Percentiles rank a stretch among this genome's conserved stretches.
phyloP scores from a whole-genome alignment of 192 early-diverging fungal genomes.

The Helicostylum pulchrum region DNA sequence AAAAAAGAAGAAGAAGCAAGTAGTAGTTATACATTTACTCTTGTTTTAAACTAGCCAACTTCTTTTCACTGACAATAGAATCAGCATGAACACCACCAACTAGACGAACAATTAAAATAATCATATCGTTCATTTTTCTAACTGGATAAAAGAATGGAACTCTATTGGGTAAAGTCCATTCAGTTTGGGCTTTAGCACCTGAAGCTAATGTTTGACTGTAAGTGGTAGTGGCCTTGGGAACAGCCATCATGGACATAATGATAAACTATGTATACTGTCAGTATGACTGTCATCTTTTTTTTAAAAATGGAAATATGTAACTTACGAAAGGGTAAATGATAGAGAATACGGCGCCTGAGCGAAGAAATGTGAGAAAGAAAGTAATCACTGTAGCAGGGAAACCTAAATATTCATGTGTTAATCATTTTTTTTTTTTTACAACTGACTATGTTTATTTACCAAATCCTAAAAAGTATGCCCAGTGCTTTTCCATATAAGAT shows the following conservation, averaged over 20 bases:
- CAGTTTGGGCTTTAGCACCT: neutral
- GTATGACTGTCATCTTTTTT: neutral
- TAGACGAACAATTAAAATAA: constrained; percentile 21
- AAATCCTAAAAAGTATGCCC: constrained; percentile 38
- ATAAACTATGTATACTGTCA: constrained; percentile 23
- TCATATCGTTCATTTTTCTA: constrained; percentile 24
- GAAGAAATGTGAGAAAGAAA: constrained; percentile 29
- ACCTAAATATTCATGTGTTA: neutral
- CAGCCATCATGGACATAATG: constrained; percentile 34
- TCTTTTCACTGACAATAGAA: constrained; percentile 28
- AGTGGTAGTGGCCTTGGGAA: constrained; percentile 10
- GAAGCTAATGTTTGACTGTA: constrained; percentile 11
- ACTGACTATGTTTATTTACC: constrained; percentile 12
- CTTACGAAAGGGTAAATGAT: constrained; percentile 37
- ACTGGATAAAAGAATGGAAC: constrained; percentile 25
- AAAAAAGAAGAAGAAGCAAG: too few species aligned
- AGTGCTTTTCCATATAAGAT: constrained; percentile 30
- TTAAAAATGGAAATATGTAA: neutral
- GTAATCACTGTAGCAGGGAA: constrained; percentile 30
- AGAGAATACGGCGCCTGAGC: constrained; percentile 27
- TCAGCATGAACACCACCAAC: constrained; percentile 34
- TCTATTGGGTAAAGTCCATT: constrained; percentile 29
- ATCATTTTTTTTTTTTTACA: neutral
- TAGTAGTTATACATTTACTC: neutral
- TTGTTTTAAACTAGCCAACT: constrained; percentile 1